Evolutionary conservation across 2,329 filamentous ascomycete species (phyloP).

Genomic region (Zasmidium cellare): DNA sequence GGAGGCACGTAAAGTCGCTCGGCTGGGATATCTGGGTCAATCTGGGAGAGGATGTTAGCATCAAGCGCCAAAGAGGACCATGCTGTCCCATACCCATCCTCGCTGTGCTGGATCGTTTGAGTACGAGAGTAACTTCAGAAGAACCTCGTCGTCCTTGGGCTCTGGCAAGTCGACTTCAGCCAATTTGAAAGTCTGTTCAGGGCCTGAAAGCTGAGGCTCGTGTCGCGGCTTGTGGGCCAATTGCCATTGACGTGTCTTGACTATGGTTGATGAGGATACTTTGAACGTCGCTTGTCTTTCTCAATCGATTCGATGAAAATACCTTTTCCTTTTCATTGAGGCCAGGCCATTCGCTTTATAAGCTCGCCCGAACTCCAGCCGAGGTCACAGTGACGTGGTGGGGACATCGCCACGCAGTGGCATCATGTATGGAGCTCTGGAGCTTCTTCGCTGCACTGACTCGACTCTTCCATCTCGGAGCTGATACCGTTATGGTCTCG

Average conservation of each 20-base stretch:
- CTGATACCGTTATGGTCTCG: no score
- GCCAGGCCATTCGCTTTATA: not conserved
- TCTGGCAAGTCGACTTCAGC: slow-evolving; percentile 30
- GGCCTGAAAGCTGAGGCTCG: slow-evolving; percentile 38
- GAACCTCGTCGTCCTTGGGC: slow-evolving; percentile 42
- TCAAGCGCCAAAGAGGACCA: not conserved
- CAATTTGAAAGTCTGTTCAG: slow-evolving; percentile 43
- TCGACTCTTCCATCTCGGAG: not conserved
- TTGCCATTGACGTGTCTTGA: slow-evolving; percentile 44
- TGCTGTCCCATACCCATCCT: slow-evolving; percentile 44
- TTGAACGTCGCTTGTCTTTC: not conserved
- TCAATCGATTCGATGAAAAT: no score
- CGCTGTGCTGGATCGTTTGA: slow-evolving; percentile 58
- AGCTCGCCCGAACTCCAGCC: slow-evolving; percentile 3
- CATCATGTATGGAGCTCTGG: not conserved
- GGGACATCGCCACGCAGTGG: not conserved
- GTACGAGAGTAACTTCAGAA: slow-evolving; percentile 49
- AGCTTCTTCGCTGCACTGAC: not conserved
- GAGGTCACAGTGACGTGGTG: not conserved
- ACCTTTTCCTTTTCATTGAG: not conserved
- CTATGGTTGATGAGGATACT: slow-evolving; percentile 63
- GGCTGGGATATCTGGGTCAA: slow-evolving; percentile 29
- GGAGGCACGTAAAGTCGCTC: slow-evolving; percentile 50
- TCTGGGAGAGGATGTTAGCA: not conserved
- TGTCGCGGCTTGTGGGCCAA: slow-evolving; percentile 42